Base-by-base conservation (phyloP, 805 yeast species). In the Zygoascus biomembranicola region DNA sequence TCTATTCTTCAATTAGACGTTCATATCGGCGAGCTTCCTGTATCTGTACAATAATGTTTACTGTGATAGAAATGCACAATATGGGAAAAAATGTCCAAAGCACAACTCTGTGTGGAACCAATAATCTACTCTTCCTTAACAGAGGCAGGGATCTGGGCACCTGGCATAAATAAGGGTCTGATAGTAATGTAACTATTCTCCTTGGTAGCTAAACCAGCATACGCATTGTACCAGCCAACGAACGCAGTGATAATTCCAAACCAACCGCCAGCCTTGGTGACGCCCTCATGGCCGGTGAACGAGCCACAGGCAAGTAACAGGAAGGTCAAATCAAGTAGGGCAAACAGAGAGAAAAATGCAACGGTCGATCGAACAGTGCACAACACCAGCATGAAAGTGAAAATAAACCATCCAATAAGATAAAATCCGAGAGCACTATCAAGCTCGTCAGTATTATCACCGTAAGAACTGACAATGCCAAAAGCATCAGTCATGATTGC, bases 151-250 rank as follows among this genome's bases (percentile, higher is more conserved):
- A n/a, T 5, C 26, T 46, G 31, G 19, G 51, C 51, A 4, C 51
- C 51, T 10, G 84, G 84, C 77, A 82, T 79, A 51, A 73, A 79
- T 31, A 77, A 61, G 19, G 79, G 79, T 60, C 72, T 70, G 44
- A 74, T 73, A 19, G 76, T 71, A 47, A 84, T 47, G 64, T 82
- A 84, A 4, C 88, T 72, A 67, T 85, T 86, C 63, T 81, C 84
- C 39, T 70, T 71, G 55, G 77, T 85, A 23, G 88, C 81, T 32
- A 80, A 66, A 75, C 88, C 89, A 2, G 87, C 85, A 59, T 73
- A 81, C 5, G 88, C 87, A 63, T 82, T 82, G 63, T 82, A 83
- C 84, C 84, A 84, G 1, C 85, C 85, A 50, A 80, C 65, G 57
- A 81, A 73, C 0, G 87, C 77, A 32, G 82, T 78, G 8, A 83